Base-by-base conservation (phyloP, 306 rosid genomes). In the Lathyrus aphaca region DNA sequence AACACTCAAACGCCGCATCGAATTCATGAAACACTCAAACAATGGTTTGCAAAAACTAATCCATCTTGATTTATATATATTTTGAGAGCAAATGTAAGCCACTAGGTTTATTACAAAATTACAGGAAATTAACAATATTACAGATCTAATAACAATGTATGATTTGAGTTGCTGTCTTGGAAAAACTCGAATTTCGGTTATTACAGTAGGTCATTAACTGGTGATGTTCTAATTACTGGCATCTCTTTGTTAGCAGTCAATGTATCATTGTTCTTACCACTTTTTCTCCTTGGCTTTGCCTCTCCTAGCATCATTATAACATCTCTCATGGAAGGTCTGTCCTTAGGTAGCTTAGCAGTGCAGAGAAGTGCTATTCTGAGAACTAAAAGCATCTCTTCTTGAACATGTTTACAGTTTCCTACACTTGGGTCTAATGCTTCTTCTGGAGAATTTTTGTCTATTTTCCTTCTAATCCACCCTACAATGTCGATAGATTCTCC, bases 281-380 rank as follows among this genome's bases (percentile, higher is more conserved):
- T 77, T 81, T 94, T 94, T 61, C 99, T 83, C 68, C 97, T 39
- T 8, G 99, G 99, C 72, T 83, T 91, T 69, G 97, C 99, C 82
- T 91, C 99, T 77, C 83, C 96, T 40, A 94, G 95, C 95, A 94
- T 94, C 75, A 91, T 88, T 60, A 87, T 84, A 62, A 89, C 96
- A 78, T 94, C 97, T 40, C 89, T 91, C 99, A 94, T 94, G 77
- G 97, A 87, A 17, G 97, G 99, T 66, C 97, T 87, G 14, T 91
- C 97, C 80, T 89, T 94, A 2, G 99, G 96, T 68, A 80, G 86
- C 85, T 83, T 91, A 56, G 92, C 86, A 9, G 99, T 94, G 86
- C 99, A 94, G 30, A 94, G 85, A 74, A 94, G 88, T 62, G 99
- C 96, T 76, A 94, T 83, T 67, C 91, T 86, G 48, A 94, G 97